Conservation (phyloP, 1,139 yeast species). For the Pichia sp. region DNA sequence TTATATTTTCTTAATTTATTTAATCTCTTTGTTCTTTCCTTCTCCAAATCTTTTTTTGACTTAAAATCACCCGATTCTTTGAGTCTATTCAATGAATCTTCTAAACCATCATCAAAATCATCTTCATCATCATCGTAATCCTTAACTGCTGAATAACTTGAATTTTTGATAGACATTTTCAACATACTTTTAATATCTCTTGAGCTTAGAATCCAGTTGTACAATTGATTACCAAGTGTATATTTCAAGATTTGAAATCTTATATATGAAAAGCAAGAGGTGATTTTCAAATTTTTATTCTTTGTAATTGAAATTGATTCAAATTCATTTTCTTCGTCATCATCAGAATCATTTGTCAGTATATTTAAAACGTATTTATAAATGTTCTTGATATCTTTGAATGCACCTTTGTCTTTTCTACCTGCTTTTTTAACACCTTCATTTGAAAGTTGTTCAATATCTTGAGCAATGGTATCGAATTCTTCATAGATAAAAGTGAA, state of each 20-base stretch:
- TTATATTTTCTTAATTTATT: conserved; percentile 1
- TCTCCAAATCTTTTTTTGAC: conserved; percentile 1
- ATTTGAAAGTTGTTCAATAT: conserved; percentile 42
- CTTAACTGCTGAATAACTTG: background rate
- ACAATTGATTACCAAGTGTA: conserved; percentile 66
- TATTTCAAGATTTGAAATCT: conserved; percentile 60
- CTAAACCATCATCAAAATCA: background rate
- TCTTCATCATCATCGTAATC: conserved; percentile 4
- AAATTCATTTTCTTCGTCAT: conserved; percentile 37
- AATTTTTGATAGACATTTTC: conserved; percentile 10
- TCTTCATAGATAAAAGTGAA: conserved; percentile 16
- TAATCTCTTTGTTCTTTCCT: conserved; percentile 6
- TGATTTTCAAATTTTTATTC: conserved; percentile 51
- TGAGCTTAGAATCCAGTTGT: conserved; percentile 37
- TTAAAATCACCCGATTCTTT: background rate
- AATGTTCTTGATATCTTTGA: conserved; percentile 51
- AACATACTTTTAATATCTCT: conserved; percentile 14
- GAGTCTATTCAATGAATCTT: background rate
- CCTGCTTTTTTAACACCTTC: conserved; percentile 51
- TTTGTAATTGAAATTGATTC: conserved; percentile 36
- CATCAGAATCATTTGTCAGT: conserved; percentile 27
- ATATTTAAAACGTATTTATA: conserved; percentile 57
- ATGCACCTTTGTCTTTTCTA: conserved; percentile 52
- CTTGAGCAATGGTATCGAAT: conserved; percentile 39
- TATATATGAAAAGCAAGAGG: conserved; percentile 59